Evolutionary conservation across 768 basidiomycete genomes (phyloP), one percentile per base, ranked within the genome.

Genomic region (Pleurotus platypus): DNA sequence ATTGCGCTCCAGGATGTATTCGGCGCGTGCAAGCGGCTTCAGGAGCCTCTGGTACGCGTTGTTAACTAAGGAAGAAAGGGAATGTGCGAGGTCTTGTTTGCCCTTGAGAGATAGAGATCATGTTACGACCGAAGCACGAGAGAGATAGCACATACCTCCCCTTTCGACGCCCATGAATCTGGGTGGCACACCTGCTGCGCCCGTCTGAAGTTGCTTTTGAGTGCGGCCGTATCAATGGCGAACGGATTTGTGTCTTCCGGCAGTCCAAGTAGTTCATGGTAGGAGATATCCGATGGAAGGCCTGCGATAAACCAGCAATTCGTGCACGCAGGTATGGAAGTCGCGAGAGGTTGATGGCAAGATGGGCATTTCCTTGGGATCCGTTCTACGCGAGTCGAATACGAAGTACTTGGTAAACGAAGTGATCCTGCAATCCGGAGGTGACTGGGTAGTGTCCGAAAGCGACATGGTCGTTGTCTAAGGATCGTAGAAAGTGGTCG

Each of bases 141-240:
- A 9, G 46, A 42, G 53, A 54, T 46, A 58, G 18, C 72, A 70
- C 65, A 35, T 70, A 89, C 90, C 58, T 79, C 70, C 56, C 84
- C 84, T 64, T 82, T 79, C 27, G 83, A 80, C 35, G 85, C 80
- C 88, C 90, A 96, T 11, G 85, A 78, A 68, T 98, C 94, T 0
- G 94, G 94, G 74, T 98, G 94, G 51, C 91, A 85, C 18, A 83
- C 73, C 18, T 84, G 78, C 66, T 96, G 94, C 2, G 89, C 82
- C 46, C 79, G 73, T 35, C 89, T 74, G 67, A 92, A 95, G 26
- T 80, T 78, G 37, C 75, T 72, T 68, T 84, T 87, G 58, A 97
- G 72, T 16, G 78, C 72, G 1, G 70, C 63, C 13, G 78, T 63
- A 66, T 94, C 85, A 43, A 98, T 71, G 13, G 77, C 69, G 70